Evolutionary conservation across 2,329 filamentous ascomycete genomes (phyloP).

Genomic region (Aphanoascus verrucosus): DNA sequence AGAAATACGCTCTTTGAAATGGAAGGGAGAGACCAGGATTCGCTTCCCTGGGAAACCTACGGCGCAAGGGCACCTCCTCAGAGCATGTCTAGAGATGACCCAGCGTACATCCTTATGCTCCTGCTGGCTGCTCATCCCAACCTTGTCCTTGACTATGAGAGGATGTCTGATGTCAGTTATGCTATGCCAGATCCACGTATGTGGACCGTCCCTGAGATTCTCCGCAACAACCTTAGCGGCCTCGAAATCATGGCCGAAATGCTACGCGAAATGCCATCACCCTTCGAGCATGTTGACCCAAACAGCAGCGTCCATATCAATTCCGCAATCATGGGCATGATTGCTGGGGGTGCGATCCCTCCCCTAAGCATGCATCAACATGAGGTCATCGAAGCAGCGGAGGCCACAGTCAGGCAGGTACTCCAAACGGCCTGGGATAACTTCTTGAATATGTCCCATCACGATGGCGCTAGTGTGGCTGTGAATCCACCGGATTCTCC

Average conservation of each 20-base stretch:
- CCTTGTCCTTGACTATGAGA: conserved; percentile 5
- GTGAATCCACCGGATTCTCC: not conserved
- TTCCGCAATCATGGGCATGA: not conserved
- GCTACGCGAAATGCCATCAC: not conserved
- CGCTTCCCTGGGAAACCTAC: not conserved
- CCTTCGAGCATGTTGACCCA: not conserved
- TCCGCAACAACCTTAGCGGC: not conserved
- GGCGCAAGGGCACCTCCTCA: not conserved
- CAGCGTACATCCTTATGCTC: conserved; percentile 8
- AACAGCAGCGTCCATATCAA: no score
- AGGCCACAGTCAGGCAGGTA: not conserved
- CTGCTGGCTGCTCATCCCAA: conserved; percentile 4
- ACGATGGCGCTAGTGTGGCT: not conserved
- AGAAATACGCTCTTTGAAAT: not conserved
- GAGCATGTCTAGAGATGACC: conserved; percentile 7
- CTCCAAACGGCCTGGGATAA: not conserved
- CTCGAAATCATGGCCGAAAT: not conserved
- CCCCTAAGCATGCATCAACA: not conserved
- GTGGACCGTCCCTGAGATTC: conserved; percentile 1
- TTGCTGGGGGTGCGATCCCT: not conserved
- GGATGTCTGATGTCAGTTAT: conserved; percentile 9
- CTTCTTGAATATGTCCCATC: not conserved
- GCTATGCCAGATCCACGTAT: conserved; percentile 6
- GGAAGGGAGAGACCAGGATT: not conserved
- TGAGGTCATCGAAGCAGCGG: not conserved